These are phyloP conservation scores for Heliocybe sulcata DNA, from an alignment of 1,284 basidiomycete species.

Conservation along the genomic window DNA sequence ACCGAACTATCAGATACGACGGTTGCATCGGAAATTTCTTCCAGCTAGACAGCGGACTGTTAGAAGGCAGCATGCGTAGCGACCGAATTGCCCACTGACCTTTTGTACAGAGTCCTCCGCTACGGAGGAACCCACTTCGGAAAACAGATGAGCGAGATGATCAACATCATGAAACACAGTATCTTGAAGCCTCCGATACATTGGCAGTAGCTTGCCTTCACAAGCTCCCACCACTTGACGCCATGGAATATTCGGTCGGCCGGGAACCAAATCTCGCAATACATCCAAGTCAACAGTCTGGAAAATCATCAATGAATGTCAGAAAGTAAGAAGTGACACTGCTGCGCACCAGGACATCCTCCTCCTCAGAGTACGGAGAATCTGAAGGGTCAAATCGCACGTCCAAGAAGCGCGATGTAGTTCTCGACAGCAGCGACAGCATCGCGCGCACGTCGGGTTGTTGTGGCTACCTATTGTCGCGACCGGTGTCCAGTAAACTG, in stretches of 20 bases:
- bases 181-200: not conserved
- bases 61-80: not conserved
- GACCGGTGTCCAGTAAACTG: not conserved
- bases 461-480: not conserved
- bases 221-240: not conserved
- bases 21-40: not conserved
- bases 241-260: not conserved
- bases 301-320: not conserved
- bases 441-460: not conserved
- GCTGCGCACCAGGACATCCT: not conserved
- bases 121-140: not conserved
- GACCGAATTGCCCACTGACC: not conserved
- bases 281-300: not conserved
- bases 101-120: not conserved
- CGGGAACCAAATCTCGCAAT: not conserved
- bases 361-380: not conserved
- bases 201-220: not conserved
- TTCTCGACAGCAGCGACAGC: not conserved
- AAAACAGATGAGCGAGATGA: constrained; percentile 1
- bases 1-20: not conserved
- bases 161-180: not conserved
- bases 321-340: not conserved
- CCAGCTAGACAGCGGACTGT: not conserved
- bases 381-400: not conserved
- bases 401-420: not conserved